Base-by-base conservation (phyloP, 2,329 filamentous ascomycete genomes). In the Diplodia sapinea region DNA sequence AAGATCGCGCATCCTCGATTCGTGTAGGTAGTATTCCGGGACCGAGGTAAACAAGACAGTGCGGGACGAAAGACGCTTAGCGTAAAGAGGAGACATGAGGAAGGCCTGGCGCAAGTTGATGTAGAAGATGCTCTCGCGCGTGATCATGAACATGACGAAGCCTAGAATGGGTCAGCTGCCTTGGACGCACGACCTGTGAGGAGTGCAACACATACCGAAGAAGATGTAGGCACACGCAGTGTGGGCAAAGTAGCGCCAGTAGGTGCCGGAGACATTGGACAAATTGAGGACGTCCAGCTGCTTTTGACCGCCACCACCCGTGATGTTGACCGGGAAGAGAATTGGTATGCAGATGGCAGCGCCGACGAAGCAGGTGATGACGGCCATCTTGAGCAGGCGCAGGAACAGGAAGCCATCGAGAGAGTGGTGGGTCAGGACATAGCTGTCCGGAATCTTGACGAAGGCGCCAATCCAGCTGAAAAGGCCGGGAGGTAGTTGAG, bases 81-180 rank as follows among this genome's bases (percentile, higher is more conserved):
- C 87, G 77, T 96, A 96, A 57, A 91, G 84, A 12, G 93, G 93
- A 12, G 93, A 94, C 66, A 96, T 86, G 50, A 96, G 87, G 80
- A 96, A 97, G 0, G 94, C 94, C 80, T 98, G 94, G 70, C 94
- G 91, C 63, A 98, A 81, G 74, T 96, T 96, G 82, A 97, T 91
- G 79, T 92, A 96, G 85, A 90, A 97, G 73, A 98, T 91, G 76
- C 88, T 89, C 79, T 98, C 94, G 68, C 94, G 87, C 67, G 93
- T 91, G 70, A 98, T 88, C 74, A 92, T 89, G 80, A 92, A 95
- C 78, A 98, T 90, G 71, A 98, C 85, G 76, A 98, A 98, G 55
- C 87, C 81, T 82, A 6, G 1, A 15, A 26, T 3, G 8, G 47
- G 38, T 54, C 20, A 68, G 40, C 12, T 12, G 1, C 13, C 17